Evolutionary conservation across 495 filamentous ascomycete genomes (phyloP).

Genomic region (Aspergillus bertholletiae): DNA sequence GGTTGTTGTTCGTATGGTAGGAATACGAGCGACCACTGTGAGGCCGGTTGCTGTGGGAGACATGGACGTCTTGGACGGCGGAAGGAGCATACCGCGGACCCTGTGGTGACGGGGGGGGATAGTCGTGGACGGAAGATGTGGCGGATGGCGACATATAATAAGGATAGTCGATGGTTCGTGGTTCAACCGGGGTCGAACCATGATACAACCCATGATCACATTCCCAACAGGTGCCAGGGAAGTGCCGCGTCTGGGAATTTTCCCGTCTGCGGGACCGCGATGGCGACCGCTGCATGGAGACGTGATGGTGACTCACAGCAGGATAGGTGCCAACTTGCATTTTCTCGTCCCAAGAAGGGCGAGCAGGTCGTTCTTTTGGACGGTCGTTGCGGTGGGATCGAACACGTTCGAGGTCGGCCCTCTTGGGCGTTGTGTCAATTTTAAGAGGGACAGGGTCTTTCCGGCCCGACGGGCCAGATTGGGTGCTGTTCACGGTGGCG

Average conservation of each 20-base stretch:
- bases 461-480: constrained; percentile 48
- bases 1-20: constrained; percentile 29
- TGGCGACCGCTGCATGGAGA: constrained; percentile 29
- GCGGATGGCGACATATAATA: constrained; percentile 24
- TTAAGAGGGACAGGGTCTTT: constrained; percentile 41
- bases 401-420: constrained; percentile 28
- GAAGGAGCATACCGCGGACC: constrained; percentile 21
- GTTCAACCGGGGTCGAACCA: constrained; percentile 30
- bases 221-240: constrained; percentile 29
- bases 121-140: constrained; percentile 28
- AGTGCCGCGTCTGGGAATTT: constrained; percentile 23
- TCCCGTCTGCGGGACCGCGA: constrained; percentile 37
- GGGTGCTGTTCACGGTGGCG: constrained; percentile 52
- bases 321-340: constrained; percentile 37
- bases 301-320: constrained; percentile 24
- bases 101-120: constrained; percentile 27
- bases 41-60: constrained; percentile 25
- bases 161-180: constrained; percentile 27
- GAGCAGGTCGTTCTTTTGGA: constrained; percentile 26
- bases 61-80: constrained; percentile 25
- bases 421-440: constrained; percentile 32
- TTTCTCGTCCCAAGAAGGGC: constrained; percentile 31
- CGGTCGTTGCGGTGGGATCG: constrained; percentile 33
- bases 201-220: constrained; percentile 32
- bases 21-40: constrained; percentile 30